These are phyloP conservation scores for Pestalotiopsis sp. DNA, from an alignment of 2,329 filamentous ascomycete genomes.

Conservation along the genomic window DNA sequence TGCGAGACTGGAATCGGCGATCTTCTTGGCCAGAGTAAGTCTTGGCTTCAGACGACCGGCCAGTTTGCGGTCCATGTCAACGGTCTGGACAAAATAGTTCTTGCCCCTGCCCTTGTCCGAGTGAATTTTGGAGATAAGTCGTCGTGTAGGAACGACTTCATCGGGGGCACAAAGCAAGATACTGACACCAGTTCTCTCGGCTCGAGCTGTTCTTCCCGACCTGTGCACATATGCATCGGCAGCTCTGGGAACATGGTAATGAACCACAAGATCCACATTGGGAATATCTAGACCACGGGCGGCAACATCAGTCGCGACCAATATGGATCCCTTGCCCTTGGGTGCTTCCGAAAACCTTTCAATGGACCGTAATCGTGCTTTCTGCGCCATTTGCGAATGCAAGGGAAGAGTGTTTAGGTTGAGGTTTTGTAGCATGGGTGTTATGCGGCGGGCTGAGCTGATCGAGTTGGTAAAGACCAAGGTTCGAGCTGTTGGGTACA, in stretches of 20 bases:
- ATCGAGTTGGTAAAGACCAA: conserved; percentile 97
- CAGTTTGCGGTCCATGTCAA: conserved; percentile 82
- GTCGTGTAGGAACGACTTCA: conserved; percentile 81
- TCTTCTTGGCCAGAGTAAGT: conserved; percentile 79
- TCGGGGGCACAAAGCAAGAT: conserved; percentile 90
- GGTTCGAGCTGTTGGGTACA: conserved; percentile 79
- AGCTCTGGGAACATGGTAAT: conserved; percentile 91
- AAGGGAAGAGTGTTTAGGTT: conserved; percentile 75
- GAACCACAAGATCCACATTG: conserved; percentile 84
- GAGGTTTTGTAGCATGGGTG: conserved; percentile 82
- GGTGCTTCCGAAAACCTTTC: conserved; percentile 79
- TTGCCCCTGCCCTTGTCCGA: conserved; percentile 54
- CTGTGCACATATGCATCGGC: conserved; percentile 96
- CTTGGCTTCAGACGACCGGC: conserved; percentile 77
- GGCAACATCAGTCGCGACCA: conserved; percentile 92
- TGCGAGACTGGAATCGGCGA: conserved; percentile 80
- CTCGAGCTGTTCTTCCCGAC: conserved; percentile 91
- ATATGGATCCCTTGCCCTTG: conserved; percentile 60
- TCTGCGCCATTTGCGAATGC: conserved; percentile 95
- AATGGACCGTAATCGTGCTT: conserved; percentile 88
- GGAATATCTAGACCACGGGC: conserved; percentile 93
- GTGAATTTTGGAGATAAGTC: conserved; percentile 88
- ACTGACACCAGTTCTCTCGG: conserved; percentile 74
- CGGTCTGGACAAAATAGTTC: conserved; percentile 73
- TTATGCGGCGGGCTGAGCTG: conserved; percentile 83